These are phyloP conservation scores for Penicillium robsamsonii DNA, from an alignment of 495 filamentous ascomycete species.

Conservation along the genomic window DNA sequence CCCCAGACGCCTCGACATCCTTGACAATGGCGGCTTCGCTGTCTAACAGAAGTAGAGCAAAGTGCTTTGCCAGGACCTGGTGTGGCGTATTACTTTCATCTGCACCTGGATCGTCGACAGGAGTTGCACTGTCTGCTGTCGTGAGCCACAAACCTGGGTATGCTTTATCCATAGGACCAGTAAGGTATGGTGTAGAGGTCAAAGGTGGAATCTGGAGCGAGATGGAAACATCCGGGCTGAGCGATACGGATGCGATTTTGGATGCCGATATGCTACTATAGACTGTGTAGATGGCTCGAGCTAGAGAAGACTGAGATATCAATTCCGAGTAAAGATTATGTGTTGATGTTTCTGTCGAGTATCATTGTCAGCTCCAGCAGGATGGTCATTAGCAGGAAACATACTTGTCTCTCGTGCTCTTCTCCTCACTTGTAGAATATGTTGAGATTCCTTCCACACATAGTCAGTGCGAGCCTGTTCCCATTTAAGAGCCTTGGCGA, in stretches of 20 bases:
- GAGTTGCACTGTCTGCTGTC: slow-evolving; percentile 71
- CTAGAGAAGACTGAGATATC: slow-evolving; percentile 73
- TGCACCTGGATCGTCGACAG: slow-evolving; percentile 59
- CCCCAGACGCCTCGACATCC: slow-evolving; percentile 75
- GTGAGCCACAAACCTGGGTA: slow-evolving; percentile 79
- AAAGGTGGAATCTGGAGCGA: slow-evolving; percentile 85
- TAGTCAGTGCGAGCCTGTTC: slow-evolving; percentile 85
- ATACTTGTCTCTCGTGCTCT: slow-evolving; percentile 73
- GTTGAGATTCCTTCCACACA: slow-evolving; percentile 81
- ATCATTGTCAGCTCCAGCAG: slow-evolving; percentile 2
- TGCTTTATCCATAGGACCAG: slow-evolving; percentile 60
- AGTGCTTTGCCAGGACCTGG: slow-evolving; percentile 72
- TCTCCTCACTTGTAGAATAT: slow-evolving; percentile 73
- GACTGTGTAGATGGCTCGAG: slow-evolving; percentile 75
- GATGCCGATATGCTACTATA: slow-evolving; percentile 78
- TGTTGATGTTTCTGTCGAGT: slow-evolving; percentile 34
- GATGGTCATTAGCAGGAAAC: slow-evolving; percentile 17
- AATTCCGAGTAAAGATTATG: slow-evolving; percentile 55
- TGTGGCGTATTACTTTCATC: slow-evolving; percentile 52
- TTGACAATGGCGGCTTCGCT: slow-evolving; percentile 79
- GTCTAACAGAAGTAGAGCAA: slow-evolving; percentile 79
- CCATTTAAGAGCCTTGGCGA: slow-evolving; percentile 84
- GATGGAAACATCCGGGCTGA: slow-evolving; percentile 60
- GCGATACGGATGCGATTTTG: slow-evolving; percentile 70
- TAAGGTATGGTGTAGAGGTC: slow-evolving; percentile 70